These are phyloP conservation scores for Seiridium cupressi DNA, from an alignment of 2,329 filamentous ascomycete genomes.

Conservation along the genomic window DNA sequence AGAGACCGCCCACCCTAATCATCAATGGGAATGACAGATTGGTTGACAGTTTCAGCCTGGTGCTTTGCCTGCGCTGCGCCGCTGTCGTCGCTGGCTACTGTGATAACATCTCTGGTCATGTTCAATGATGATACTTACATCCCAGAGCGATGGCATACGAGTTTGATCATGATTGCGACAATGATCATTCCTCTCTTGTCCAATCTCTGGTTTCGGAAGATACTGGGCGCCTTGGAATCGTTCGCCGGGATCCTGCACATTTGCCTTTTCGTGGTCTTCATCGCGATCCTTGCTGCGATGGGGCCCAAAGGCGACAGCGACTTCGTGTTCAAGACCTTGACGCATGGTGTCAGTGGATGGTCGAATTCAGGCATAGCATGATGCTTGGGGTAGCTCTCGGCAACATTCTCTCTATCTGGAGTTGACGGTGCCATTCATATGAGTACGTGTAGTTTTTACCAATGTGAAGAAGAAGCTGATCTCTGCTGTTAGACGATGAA, in stretches of 20 bases:
- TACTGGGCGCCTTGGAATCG: background rate
- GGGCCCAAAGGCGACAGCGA: background rate
- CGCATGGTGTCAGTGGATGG: constrained; percentile 1
- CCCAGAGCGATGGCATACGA: background rate
- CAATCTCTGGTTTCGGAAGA: constrained; percentile 1
- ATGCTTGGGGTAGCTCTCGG: background rate
- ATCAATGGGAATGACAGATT: background rate
- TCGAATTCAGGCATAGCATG: background rate
- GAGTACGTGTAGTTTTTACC: background rate
- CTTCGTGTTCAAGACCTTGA: constrained; percentile 3
- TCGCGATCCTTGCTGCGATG: background rate
- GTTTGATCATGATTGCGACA: background rate
- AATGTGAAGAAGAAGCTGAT: background rate
- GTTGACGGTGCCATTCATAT: background rate
- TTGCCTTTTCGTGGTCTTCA: background rate
- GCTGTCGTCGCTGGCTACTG: background rate
- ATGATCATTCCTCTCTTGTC: background rate
- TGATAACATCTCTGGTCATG: background rate
- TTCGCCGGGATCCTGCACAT: background rate
- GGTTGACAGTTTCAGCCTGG: background rate
- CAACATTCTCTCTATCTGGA: background rate
- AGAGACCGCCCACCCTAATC: background rate
- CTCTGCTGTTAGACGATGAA: background rate
- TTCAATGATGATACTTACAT: background rate
- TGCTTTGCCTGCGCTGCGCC: background rate